phyloP scores from a whole-genome alignment of 2,329 filamentous ascomycete species.

The Colletotrichum karsti region DNA sequence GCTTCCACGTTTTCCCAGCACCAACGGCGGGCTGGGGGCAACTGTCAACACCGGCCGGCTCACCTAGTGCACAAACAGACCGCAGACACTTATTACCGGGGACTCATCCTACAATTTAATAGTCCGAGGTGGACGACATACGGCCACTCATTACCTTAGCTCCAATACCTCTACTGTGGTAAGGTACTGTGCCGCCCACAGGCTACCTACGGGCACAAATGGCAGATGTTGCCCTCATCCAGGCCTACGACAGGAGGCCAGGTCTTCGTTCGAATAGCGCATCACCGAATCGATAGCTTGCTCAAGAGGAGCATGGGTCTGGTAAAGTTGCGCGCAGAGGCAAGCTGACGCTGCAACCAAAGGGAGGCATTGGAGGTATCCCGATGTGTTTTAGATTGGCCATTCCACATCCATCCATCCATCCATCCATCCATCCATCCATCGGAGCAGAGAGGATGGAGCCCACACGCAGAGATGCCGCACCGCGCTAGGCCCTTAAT shows the following conservation, averaged over 20 bases:
- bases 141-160: too few species aligned
- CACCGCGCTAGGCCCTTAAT: not conserved
- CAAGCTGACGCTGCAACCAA: not conserved
- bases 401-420: not conserved
- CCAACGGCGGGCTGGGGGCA: slow-evolving; percentile 16
- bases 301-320: slow-evolving; percentile 11
- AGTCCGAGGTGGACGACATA: too few species aligned
- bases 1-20: slow-evolving; percentile 8
- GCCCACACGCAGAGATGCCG: not conserved
- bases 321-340: slow-evolving; percentile 2
- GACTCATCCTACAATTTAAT: too few species aligned
- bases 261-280: not conserved
- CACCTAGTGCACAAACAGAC: not conserved
- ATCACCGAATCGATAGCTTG: slow-evolving; percentile 11
- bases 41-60: slow-evolving; percentile 14
- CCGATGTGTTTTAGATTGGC: not conserved
- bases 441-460: not conserved
- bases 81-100: not conserved
- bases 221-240: not conserved
- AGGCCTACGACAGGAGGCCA: not conserved
- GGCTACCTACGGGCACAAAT: not conserved
- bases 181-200: not conserved
- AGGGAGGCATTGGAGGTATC: not conserved
- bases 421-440: not conserved
- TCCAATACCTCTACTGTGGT: too few species aligned